phyloP scores from a whole-genome alignment of 2,329 filamentous ascomycete genomes.

The Hypoxylon rubiginosum region DNA sequence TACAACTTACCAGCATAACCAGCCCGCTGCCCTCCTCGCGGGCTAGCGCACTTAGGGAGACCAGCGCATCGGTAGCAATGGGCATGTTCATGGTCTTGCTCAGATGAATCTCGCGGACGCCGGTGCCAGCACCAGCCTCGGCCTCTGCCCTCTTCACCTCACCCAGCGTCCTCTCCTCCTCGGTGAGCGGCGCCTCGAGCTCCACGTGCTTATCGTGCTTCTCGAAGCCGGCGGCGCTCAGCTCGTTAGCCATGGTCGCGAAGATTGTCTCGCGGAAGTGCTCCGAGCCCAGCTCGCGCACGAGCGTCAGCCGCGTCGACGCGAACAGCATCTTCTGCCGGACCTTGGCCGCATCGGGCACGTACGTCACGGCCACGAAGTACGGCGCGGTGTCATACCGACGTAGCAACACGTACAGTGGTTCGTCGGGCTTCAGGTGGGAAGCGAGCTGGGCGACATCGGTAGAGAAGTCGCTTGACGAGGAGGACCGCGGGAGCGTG shows the following conservation, averaged over 20 bases:
- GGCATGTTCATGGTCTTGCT: slow-evolving; percentile 71
- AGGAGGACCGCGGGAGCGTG: slow-evolving; percentile 65
- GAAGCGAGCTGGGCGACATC: slow-evolving; percentile 74
- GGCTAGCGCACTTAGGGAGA: slow-evolving; percentile 72
- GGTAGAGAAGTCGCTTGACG: slow-evolving; percentile 69
- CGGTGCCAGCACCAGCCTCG: too few species aligned
- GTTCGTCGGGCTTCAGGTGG: slow-evolving; percentile 73
- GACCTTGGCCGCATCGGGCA: slow-evolving; percentile 82
- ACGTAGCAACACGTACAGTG: slow-evolving; percentile 78
- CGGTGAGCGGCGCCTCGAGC: slow-evolving; percentile 78
- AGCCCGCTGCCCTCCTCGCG: slow-evolving; percentile 64
- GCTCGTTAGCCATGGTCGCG: slow-evolving; percentile 76
- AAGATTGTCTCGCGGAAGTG: slow-evolving; percentile 84
- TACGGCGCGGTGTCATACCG: slow-evolving; percentile 69
- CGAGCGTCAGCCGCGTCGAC: slow-evolving; percentile 79
- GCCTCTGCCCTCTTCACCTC: slow-evolving; percentile 82
- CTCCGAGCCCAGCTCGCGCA: slow-evolving; percentile 82
- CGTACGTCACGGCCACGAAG: slow-evolving; percentile 81
- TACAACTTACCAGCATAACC: slow-evolving; percentile 73
- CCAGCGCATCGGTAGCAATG: slow-evolving; percentile 72
- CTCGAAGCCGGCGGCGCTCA: slow-evolving; percentile 77
- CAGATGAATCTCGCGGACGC: slow-evolving; percentile 69
- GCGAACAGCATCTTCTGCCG: slow-evolving; percentile 91
- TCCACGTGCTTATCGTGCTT: slow-evolving; percentile 77
- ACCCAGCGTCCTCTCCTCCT: slow-evolving; percentile 79